Evolutionary conservation across 2,329 filamentous ascomycete genomes (phyloP).

Genomic region (Verticillium nubilum): DNA sequence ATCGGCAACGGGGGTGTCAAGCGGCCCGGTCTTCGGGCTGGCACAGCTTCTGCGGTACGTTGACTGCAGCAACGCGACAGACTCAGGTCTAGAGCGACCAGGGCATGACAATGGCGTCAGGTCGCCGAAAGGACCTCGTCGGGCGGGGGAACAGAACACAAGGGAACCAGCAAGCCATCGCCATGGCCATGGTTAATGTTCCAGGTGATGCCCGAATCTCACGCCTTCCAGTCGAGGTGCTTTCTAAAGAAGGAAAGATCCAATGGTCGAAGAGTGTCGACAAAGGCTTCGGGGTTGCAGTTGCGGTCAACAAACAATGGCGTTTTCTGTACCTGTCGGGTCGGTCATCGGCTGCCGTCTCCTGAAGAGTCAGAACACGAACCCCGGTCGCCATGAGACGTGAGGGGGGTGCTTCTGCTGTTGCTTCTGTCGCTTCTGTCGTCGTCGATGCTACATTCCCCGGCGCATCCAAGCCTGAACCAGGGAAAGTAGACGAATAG

Average conservation of each 20-base stretch:
- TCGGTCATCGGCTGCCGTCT: background rate
- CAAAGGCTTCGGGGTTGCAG: background rate
- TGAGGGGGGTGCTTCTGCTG: background rate
- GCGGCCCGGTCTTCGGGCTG: background rate
- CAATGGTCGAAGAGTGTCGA: background rate
- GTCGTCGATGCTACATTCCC: too few species aligned
- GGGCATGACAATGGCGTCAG: background rate
- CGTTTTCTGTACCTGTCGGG: background rate
- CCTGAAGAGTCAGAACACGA: background rate
- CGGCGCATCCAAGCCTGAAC: too few species aligned
- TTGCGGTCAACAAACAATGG: background rate
- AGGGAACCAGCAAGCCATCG: background rate
- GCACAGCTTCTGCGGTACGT: background rate
- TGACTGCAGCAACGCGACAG: background rate
- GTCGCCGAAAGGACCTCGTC: background rate
- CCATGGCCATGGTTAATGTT: background rate
- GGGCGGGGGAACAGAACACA: background rate
- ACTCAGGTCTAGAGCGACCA: background rate
- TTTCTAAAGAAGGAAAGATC: background rate
- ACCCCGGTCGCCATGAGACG: background rate
- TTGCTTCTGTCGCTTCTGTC: background rate
- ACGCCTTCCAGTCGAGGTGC: too few species aligned
- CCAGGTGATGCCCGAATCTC: background rate
- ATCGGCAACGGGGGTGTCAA: background rate
- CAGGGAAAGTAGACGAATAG: background rate